A percentile compares a stretch with the other conserved stretches of the same genome.
phyloP scores from a whole-genome alignment of 305 asterid genomes.

The Rubia occidens region DNA sequence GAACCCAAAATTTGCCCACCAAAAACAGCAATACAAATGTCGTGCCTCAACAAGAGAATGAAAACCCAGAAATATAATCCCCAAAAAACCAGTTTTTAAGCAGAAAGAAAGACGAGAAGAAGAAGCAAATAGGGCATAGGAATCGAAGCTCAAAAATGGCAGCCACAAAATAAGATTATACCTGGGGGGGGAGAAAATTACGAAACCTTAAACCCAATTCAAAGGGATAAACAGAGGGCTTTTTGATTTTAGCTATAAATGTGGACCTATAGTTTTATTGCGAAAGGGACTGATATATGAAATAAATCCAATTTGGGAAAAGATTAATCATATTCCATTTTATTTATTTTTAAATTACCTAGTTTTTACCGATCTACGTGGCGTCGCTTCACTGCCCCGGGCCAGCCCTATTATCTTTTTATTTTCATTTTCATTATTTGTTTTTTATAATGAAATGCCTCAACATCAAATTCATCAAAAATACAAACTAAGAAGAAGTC shows the following conservation, averaged over 20 bases:
- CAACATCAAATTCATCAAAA: no score
- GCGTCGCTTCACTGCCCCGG: neutral
- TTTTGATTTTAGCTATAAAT: neutral
- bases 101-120: neutral
- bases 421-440: no score
- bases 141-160: neutral
- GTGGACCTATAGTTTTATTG: constrained; percentile 3
- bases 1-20: neutral
- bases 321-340: neutral
- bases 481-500: no score
- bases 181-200: neutral
- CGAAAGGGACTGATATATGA: neutral
- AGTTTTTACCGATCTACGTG: constrained; percentile 6
- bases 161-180: neutral
- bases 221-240: neutral
- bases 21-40: neutral
- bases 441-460: no score
- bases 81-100: neutral
- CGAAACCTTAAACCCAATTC: constrained; percentile 1
- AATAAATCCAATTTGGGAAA: neutral
- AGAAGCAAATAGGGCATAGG: neutral
- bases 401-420: neutral
- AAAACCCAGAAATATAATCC: neutral
- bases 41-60: neutral
- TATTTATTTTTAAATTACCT: neutral